Base-by-base conservation (phyloP, 345 rosid genomes). In the Aquilaria yunnanensis region DNA sequence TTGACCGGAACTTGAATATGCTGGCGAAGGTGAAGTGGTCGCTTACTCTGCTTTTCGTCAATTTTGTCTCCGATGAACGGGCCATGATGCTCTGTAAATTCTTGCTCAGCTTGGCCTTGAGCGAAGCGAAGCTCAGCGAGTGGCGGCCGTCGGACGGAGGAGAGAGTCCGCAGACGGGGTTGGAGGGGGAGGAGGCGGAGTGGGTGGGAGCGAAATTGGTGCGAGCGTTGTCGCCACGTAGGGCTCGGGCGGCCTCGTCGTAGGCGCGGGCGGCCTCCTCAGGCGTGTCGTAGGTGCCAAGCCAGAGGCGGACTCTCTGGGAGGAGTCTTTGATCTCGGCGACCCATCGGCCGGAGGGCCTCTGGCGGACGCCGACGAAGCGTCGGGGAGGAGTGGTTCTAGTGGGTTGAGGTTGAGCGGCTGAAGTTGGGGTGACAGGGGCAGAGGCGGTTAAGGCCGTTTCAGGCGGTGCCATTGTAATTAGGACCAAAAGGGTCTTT, bases 281-380 rank as follows among this genome's bases (percentile, higher is more conserved):
- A 11, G 92, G 82, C 1, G 87, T 78, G 57, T 86, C 89, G 1
- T 86, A 86, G 0, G 92, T 86, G 45, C 92, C 92, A 0, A 86
- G 77, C 92, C 92, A 86, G 32, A 86, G 58, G 47, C 92, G 69
- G 14, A 80, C 87, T 3, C 82, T 80, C 33, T 83, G 92, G 10
- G 92, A 81, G 0, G 92, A 81, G 72, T 86, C 92, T 76, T 86
- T 86, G 66, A 86, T 86, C 64, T 86, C 92, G 1, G 89, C 89
- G 7, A 86, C 92, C 92, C 92, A 86, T 73, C 85, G 72, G 9
- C 92, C 92, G 0, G 89, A 86, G 0, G 92, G 92, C 47, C 92
- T 76, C 67, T 81, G 87, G 74, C 88, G 57, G 29, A 83, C 92
- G 5, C 88, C 92, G 0, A 86, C 86, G 47, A 79, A 86, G 60